These are phyloP conservation scores for Penicillium cosmopolitanum DNA, from an alignment of 495 filamentous ascomycete species.

Conservation along the genomic window DNA sequence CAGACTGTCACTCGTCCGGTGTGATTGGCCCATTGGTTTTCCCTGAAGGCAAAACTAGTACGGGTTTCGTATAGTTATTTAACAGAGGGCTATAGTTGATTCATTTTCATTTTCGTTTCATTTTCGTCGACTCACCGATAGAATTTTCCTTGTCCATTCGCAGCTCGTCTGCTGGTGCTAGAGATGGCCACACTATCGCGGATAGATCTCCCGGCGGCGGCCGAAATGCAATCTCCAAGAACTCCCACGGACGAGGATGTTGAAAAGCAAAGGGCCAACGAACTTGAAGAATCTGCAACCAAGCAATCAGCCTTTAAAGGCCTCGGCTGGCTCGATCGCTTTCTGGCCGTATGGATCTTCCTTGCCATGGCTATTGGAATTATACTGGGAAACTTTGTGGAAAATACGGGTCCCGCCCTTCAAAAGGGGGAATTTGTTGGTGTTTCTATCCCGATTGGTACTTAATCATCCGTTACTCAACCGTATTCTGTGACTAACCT, in stretches of 20 bases:
- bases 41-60: not conserved
- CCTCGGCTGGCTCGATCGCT: slow-evolving; percentile 72
- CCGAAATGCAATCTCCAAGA: not conserved
- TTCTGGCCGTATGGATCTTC: slow-evolving; percentile 85
- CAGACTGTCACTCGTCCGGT: slow-evolving; percentile 9
- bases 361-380: slow-evolving; percentile 84
- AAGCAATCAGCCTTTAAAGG: slow-evolving; percentile 49
- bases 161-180: not conserved
- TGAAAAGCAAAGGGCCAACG: slow-evolving; percentile 21
- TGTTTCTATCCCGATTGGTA: slow-evolving; percentile 80
- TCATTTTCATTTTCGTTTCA: slow-evolving; percentile 1
- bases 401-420: slow-evolving; percentile 61
- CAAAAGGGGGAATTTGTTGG: slow-evolving; percentile 74
- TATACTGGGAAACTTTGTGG: slow-evolving; percentile 79
- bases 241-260: slow-evolving; percentile 12
- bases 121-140: too few relatives aligned
- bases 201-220: not conserved
- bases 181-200: not conserved
- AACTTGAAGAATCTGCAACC: not conserved
- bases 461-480: slow-evolving; percentile 16
- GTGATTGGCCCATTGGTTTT: slow-evolving; percentile 18
- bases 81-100: not conserved
- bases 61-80: too few relatives aligned
- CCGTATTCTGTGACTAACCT: not conserved
- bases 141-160: too few relatives aligned